Conservation (phyloP, 2,329 filamentous ascomycete species). For the Fusarium equiseti region DNA sequence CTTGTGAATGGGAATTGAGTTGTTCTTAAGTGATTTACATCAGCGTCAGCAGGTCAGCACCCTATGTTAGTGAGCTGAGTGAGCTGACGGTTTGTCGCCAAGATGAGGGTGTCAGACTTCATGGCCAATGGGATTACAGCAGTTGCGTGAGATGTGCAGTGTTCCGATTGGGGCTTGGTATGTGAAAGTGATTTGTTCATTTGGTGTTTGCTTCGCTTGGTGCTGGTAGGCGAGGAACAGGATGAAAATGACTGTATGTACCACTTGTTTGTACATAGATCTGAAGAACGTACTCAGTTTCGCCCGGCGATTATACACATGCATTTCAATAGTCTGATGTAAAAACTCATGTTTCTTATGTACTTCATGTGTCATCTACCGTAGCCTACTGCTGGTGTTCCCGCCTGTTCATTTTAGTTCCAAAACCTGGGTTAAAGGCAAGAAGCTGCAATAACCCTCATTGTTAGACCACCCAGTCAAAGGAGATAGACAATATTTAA, state of each 20-base stretch:
- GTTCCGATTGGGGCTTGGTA: background rate
- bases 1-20: background rate
- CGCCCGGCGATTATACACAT: too few relatives aligned
- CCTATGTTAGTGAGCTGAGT: conserved; percentile 11
- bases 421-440: background rate
- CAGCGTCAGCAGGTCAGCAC: conserved; percentile 11
- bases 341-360: background rate
- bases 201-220: background rate
- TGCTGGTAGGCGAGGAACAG: background rate
- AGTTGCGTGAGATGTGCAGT: background rate
- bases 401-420: accelerated
- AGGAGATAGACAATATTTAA: background rate
- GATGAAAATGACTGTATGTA: background rate
- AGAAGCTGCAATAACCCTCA: background rate
- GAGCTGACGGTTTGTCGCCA: conserved; percentile 13
- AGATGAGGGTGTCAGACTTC: background rate
- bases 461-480: background rate
- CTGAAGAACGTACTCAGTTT: background rate
- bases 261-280: background rate
- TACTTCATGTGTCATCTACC: background rate
- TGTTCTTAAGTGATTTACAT: background rate
- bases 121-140: background rate
- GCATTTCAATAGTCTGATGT: too few relatives aligned
- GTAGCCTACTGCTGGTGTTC: too few relatives aligned
- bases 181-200: background rate